Percentiles rank a stretch among this genome's conserved stretches.
Conservation (phyloP, 1,139 yeast genomes). For the Magnusiomyces fungicola region DNA sequence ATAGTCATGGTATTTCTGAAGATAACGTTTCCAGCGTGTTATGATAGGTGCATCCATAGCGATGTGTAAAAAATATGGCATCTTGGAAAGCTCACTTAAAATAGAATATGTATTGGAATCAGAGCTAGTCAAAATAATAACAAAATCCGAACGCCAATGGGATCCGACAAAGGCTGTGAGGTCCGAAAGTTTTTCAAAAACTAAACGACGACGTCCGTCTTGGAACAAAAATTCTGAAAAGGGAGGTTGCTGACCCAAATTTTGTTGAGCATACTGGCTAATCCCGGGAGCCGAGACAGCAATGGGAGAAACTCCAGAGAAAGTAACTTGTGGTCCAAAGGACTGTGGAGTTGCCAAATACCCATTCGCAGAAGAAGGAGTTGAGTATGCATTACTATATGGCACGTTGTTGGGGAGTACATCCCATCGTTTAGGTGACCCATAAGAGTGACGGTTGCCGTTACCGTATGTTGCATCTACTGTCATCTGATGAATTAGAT, state of each 20-base stretch:
- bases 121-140: conserved; percentile 44
- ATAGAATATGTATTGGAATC: conserved; percentile 27
- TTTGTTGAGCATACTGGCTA: too few species aligned
- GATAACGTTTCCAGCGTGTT: conserved; percentile 43
- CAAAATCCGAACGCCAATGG: conserved; percentile 61
- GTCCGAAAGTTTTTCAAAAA: conserved; percentile 37
- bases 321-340: too few species aligned
- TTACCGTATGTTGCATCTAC: conserved; percentile 18
- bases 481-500: background rate
- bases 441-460: conserved; percentile 6
- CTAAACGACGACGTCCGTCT: conserved; percentile 13
- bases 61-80: conserved; percentile 83
- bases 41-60: conserved; percentile 69
- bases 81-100: conserved; percentile 47
- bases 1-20: background rate
- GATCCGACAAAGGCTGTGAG: conserved; percentile 59
- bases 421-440: too few species aligned
- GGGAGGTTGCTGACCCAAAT: conserved; percentile 8
- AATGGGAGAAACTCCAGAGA: conserved; percentile 1
- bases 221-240: conserved; percentile 7
- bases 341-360: too few species aligned
- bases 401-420: too few species aligned
- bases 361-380: too few species aligned
- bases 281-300: background rate
- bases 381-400: too few species aligned